Base-by-base conservation (phyloP, 2,329 filamentous ascomycete species). In the Venturia carpophila region DNA sequence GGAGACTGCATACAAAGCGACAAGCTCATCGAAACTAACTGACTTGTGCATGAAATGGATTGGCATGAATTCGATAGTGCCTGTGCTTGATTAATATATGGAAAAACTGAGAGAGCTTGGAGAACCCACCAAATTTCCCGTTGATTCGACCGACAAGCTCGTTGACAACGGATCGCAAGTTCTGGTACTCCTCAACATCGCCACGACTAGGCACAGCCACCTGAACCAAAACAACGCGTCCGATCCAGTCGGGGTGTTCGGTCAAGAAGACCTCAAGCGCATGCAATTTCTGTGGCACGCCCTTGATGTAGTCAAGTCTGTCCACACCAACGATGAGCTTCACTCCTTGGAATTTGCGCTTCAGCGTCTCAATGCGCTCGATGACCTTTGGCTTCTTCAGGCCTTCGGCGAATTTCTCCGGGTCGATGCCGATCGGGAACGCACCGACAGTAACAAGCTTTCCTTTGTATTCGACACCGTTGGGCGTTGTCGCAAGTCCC, bases 41-140 rank as follows among this genome's bases (percentile, higher is more conserved):
- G 91, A 96, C 79, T 97, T 95, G 79, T 97, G 94, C 72, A 97
- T 87, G 80, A 97, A 97, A 77, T 97, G 94, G 71, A 99, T 97
- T 0, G 94, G 94, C 89, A 96, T 97, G 79, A 97, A 97, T 76
- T 97, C 93, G 72, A 97, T 89, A 41, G 92, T 97, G 75, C 93
- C 82, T 84, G 65, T 58, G 27, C 13, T 27, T 58, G 52, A 13
- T 58, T 37, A 58, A 19, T 15, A 6, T 37, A 9, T 13, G 7
- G 39, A n/a, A 10, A 34, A 52, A n/a, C 19, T 47, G 45, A 17
- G 17, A 30, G 49, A 9, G 27, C 24, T 13, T 47, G 13, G 5
- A 24, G 17, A n/a, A 72, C 78, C 65, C 73, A 83, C 82, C 92
- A 73, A 97, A 97, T 74, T 90, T 92, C 73, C 94, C 94, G 74